These are phyloP conservation scores for Tolypocladium guangdongense DNA, from an alignment of 2,329 filamentous ascomycete genomes.

Conservation along the genomic window DNA sequence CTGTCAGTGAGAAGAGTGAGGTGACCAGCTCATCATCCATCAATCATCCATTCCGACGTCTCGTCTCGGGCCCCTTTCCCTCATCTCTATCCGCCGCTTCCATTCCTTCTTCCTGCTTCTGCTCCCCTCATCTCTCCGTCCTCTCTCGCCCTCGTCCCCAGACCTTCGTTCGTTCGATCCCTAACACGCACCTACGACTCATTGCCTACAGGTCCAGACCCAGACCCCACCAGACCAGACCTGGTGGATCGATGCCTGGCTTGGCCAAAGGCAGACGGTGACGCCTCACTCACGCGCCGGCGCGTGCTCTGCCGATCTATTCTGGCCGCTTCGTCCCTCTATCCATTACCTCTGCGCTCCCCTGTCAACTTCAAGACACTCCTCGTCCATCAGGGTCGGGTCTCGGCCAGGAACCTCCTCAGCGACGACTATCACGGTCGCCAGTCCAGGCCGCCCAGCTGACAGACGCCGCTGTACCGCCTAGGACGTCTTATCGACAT, in stretches of 20 bases:
- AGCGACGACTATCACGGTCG: not conserved
- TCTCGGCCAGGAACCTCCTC: not conserved
- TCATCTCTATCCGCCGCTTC: not conserved
- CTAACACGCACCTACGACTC: not conserved
- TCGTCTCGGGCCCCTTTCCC: not conserved
- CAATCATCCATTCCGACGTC: not conserved
- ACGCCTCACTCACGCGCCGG: not conserved
- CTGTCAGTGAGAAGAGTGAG: not conserved
- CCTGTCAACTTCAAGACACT: not conserved
- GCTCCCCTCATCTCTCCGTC: not conserved
- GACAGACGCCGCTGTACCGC: not conserved
- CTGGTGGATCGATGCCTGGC: not conserved
- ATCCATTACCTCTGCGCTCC: not conserved
- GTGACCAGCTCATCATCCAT: not conserved
- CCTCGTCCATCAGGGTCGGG: not conserved
- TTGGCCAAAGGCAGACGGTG: not conserved
- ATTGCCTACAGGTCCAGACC: not conserved
- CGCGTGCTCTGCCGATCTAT: not conserved
- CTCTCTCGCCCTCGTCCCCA: not conserved
- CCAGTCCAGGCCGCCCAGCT: not conserved
- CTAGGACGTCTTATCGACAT: not conserved
- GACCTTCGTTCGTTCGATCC: not conserved
- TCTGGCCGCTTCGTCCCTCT: not conserved
- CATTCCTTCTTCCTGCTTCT: no score
- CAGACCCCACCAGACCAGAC: not conserved